Base-by-base conservation (phyloP, 345 rosid species). In the Mangifera indica region DNA sequence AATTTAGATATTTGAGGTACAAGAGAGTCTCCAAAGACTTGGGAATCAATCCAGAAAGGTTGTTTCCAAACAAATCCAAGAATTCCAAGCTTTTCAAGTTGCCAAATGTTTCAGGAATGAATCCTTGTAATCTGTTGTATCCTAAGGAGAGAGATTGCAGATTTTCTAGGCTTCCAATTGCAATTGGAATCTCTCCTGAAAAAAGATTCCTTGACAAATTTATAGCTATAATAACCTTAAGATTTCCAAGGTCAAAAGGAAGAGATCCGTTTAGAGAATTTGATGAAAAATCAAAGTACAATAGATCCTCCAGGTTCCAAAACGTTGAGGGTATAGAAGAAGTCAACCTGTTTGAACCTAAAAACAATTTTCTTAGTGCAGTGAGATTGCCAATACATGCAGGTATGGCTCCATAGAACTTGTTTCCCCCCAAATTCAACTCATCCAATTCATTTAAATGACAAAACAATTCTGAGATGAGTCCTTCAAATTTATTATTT, bases 121-220 rank as follows among this genome's bases (percentile, higher is more conserved):
- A 61, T 1, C 80, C 79, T 9, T 56, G 14, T 1, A 76, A 37
- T 21, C 26, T 21, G 24, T 76, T 76, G 0, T 29, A 2, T 0
- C 24, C 55, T 4, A 75, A 49, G 22, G 59, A 45, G 3, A 75
- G 37, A 3, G 2, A 3, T 10, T 22, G 54, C 11, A 75, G 49
- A 46, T 10, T 6, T 59, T 18, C 59, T 4, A 70, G 60, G 45
- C 42, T 37, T 3, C 51, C 51, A 1, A 77, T 24, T n/a, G 57
- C 22, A 18, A 1, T 8, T 0, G 80, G 80, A 25, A 77, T 37
- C 5, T 40, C 25, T 21, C 64, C 25, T 13, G 69, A 61, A 2
- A 77, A 53, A 17, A 12, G 20, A 54, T 72, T 77, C 12, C 24
- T 40, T 24, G 76, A 72, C 9, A 77, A 44, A 44, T 77, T 48